Evolutionary conservation across 352 stramenopile species (phyloP).

Genomic region (Phytophthora fragariaefolia): DNA sequence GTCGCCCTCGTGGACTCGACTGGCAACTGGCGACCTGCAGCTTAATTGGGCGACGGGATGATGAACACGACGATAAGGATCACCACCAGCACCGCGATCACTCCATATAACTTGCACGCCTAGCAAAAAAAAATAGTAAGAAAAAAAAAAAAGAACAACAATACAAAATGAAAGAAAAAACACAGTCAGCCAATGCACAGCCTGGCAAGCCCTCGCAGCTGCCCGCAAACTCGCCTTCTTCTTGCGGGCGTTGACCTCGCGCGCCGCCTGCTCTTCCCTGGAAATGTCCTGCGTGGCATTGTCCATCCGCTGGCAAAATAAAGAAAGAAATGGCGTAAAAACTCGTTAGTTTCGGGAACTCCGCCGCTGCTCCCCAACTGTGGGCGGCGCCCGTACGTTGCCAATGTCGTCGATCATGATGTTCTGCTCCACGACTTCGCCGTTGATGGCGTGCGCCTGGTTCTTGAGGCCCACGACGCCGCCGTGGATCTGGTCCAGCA

Average conservation of each 20-base stretch:
- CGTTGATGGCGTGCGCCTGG: slow-evolving; percentile 85
- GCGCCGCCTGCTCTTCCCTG: slow-evolving; percentile 61
- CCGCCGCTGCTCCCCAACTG: slow-evolving; percentile 3
- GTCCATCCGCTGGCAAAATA: slow-evolving; percentile 66
- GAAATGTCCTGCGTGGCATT: slow-evolving; percentile 65
- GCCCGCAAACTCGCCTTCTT: slow-evolving; percentile 56
- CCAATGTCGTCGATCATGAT: slow-evolving; percentile 82
- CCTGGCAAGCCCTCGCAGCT: no score
- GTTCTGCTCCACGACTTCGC: slow-evolving; percentile 85
- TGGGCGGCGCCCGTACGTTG: slow-evolving; percentile 45
- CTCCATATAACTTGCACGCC: slow-evolving; percentile 75
- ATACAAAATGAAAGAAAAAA: slow-evolving; percentile 9
- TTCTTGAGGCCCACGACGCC: slow-evolving; percentile 84
- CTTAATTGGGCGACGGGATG: slow-evolving; percentile 47
- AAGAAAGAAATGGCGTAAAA: slow-evolving; percentile 12
- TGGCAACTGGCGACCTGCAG: slow-evolving; percentile 7
- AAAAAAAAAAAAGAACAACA: no score
- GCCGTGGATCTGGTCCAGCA: slow-evolving; percentile 81
- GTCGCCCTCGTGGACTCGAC: slow-evolving; percentile 5
- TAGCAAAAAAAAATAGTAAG: no score
- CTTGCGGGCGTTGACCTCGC: slow-evolving; percentile 74
- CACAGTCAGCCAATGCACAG: background rate
- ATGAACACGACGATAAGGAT: slow-evolving; percentile 68
- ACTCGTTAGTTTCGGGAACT: slow-evolving; percentile 13
- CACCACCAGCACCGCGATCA: slow-evolving; percentile 70